A percentile compares a stretch with the other conserved stretches of the same genome.
Conservation (phyloP, 2,329 filamentous ascomycete genomes). For the Talaromyces rugulosus region DNA sequence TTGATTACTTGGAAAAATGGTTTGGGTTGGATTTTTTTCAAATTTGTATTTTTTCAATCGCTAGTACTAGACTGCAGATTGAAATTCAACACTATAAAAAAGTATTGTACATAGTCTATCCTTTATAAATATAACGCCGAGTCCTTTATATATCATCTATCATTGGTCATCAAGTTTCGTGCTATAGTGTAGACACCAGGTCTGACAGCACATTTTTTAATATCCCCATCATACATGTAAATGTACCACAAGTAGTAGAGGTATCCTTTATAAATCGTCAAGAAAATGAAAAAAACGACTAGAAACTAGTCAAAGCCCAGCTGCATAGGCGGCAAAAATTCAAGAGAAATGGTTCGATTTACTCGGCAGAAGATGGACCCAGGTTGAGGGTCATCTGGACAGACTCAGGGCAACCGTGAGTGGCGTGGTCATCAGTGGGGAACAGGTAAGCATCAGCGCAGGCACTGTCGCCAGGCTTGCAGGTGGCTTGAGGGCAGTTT, state of each 20-base stretch:
- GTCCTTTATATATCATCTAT: neutral
- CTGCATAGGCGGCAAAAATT: neutral
- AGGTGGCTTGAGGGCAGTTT: constrained; percentile 33
- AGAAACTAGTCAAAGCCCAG: neutral
- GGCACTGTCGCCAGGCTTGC: constrained; percentile 29
- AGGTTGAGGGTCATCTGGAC: constrained; percentile 32
- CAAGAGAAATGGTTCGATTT: neutral
- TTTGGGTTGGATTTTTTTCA: neutral
- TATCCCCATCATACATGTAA: neutral
- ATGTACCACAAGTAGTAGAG: neutral
- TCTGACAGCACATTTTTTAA: neutral
- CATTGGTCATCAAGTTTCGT: neutral
- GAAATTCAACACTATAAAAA: neutral
- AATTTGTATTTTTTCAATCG: neutral
- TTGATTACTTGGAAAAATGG: neutral
- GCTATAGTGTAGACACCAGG: neutral
- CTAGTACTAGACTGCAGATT: neutral
- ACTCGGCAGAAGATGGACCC: constrained; percentile 19
- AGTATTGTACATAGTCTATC: neutral
- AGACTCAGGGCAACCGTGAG: constrained; percentile 37
- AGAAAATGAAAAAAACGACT: neutral
- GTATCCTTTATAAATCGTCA: neutral
- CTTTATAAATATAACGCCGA: neutral
- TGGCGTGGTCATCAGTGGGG: constrained; percentile 39
- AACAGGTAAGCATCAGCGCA: constrained; percentile 38